Evolutionary conservation across 2,329 filamentous ascomycete species (phyloP), one percentile per base, ranked within the genome.

Genomic region (Botrytis fabae): DNA sequence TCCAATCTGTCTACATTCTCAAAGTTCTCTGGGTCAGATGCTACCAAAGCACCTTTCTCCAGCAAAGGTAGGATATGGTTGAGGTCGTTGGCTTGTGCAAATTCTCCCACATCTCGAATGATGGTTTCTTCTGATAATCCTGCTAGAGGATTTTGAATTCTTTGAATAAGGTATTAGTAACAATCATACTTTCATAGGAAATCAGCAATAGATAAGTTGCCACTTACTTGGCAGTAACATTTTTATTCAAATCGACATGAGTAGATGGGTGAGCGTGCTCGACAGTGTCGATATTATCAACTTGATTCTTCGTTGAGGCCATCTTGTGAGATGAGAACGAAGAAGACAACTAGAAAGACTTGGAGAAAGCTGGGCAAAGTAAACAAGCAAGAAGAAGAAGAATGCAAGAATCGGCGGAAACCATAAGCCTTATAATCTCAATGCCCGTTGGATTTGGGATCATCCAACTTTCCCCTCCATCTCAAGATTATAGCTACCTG

Each of bases 1-100:
- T 85, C 83, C 2, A 95, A 85, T 18, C 88, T 86, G 3, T 79
- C 81, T 59, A 94, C 85, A 48, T 85, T 83, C 73, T 93, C 90
- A 80, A 87, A 92, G 44, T 85, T 84, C 14, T 83, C 83, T 0
- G 92, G 92, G 76, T 91, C 89, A 80, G 93, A 91, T 4, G 93
- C 93, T 28, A 94, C 87, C 18, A 95, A 85, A 5, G 92, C 93
- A 48, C 92, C 93, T 78, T 91, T 91, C 69, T 87, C 85, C 69
- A 94, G 85, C 25, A 91, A 79, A 5, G 84, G 82, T 4, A 89
- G 82, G 76, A 91, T 85, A 71, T 91, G 87, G 2, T 83, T 81
- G 40, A 94, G 84, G 38, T 85, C 85, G 76, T 91, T 87, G 60
- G 86, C 82, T 22, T 84, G 83, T 57, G 90, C 91, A 78, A 92